Base-by-base conservation (phyloP, 768 basidiomycete genomes). In the Mycena crocata region DNA sequence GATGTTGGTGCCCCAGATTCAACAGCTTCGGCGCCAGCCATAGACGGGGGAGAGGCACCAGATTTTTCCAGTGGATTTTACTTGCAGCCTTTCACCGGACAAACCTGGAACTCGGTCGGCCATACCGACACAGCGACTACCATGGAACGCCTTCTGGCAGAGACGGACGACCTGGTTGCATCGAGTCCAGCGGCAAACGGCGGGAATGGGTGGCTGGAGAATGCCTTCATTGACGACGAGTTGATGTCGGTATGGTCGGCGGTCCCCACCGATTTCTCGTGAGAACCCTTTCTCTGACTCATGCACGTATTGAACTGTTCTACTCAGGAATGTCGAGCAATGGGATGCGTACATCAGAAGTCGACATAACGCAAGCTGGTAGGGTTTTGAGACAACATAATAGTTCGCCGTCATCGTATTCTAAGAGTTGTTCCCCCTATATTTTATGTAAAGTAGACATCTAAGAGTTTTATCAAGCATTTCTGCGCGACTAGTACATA, bases 141-240 rank as follows among this genome's bases (percentile, higher is more conserved):
- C 17, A 42, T 42, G 5, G 40, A 42, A 21, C 40, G n/a, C 15
- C 17, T 42, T 6, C 40, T 42, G 15, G 40, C 40, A 42, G 17
- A 42, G 6, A 17, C 37, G 17, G 37, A 42, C 40, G 9, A 9
- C 40, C 40, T n/a, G n/a, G n/a, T n/a, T n/a, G n/a, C n/a, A n/a
- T 42, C 40, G 17, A 21, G n/a, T 42, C 40, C 35, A 9, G 17
- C 40, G 40, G 40, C 40, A 21, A 42, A 42, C 17, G 40, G 17
- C 15, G 15, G 7, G 40, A 17, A 37, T 37, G 10, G 17, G 10
- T 82, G 35, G 73, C 84, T 17, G 9, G 44, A 13, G 76, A 77
- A 34, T 14, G 19, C 15, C 19, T n/a, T 35, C 19, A 13, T n/a
- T 19, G 46, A 31, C 23, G 46, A 49, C 28, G 46, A 49, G 10